Evolutionary conservation across 1,139 yeast genomes (phyloP).

Genomic region (Pneumocystis carinii): DNA sequence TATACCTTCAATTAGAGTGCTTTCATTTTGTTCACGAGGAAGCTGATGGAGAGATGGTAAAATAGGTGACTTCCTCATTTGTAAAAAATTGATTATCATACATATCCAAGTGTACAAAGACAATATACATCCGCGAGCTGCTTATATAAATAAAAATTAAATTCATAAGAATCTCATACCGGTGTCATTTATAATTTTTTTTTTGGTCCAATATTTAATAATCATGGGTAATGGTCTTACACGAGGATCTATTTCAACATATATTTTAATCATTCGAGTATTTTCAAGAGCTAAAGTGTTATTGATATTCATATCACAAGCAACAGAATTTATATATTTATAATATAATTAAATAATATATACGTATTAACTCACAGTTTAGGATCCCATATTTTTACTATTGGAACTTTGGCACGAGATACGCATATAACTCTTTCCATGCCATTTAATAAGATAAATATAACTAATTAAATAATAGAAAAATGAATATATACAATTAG

Average conservation of each 20-base stretch:
- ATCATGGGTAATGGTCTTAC: constrained; percentile 18
- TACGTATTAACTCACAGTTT: constrained; percentile 9
- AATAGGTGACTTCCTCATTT: constrained; percentile 16
- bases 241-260: constrained; percentile 17
- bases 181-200: constrained; percentile 18
- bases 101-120: constrained; percentile 20
- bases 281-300: constrained; percentile 18
- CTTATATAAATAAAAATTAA: not conserved
- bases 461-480: not conserved
- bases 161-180: not conserved
- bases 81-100: constrained; percentile 18
- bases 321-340: constrained; percentile 2
- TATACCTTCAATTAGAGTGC: constrained; percentile 13
- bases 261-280: constrained; percentile 17
- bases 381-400: constrained; percentile 19
- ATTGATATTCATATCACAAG: constrained; percentile 20
- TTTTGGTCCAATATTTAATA: constrained; percentile 19
- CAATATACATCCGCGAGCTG: constrained; percentile 18
- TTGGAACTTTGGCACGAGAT: constrained; percentile 19
- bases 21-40: constrained; percentile 8
- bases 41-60: constrained; percentile 17
- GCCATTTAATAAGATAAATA: constrained; percentile 10
- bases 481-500: constrained; percentile 10
- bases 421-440: constrained; percentile 18
- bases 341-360: not conserved